Base-by-base conservation (phyloP, 805 yeast genomes). In the Saccharomycopsis olivae region DNA sequence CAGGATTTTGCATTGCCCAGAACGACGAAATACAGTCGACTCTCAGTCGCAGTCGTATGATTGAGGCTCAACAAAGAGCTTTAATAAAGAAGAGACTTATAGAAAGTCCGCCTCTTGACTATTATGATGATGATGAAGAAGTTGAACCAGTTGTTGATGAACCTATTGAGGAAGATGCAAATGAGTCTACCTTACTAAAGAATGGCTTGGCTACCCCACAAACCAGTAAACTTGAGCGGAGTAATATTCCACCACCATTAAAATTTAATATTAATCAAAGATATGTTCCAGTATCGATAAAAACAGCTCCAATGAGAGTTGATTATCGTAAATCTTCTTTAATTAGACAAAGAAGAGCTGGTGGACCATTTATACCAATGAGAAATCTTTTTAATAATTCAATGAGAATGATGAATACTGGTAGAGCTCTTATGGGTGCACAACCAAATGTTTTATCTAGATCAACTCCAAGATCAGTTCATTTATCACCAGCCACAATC, bases 51-150 rank as follows among this genome's bases (percentile, higher is more conserved):
- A 31, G 40, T 23, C 33, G 38, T 25, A 3, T 38, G 24, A 35
- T 42, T n/a, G 46, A 42, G 28, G 46, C 39, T 31, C 42, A 42
- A 23, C 46, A 42, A 21, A 27, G 23, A 29, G n/a, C 18, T n/a
- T 32, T 42, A 16, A 42, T 42, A 9, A n/a, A 34, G 28, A 17
- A 38, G 24, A 21, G 45, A 16, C 18, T 38, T 23, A 21, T 30
- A 15, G 32, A 29, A 15, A 27, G 31, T 29, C 44, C 29, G 6
- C 36, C 16, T 18, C 18, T 20, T 8, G 31, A 13, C 13, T 28
- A 29, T 18, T 13, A 16, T 4, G 30, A 33, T 5, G 25, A n/a
- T 5, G 13, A 33, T 5, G 38, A 33, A 11, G 20, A 21, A 9
- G 20, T 11, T 32, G 21, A 18, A 18, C 33, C 33, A 29, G n/a